These are phyloP conservation scores for Triticum monococcum DNA, from an alignment of 176 grass and related monocot genomes.

Conservation along the genomic window DNA sequence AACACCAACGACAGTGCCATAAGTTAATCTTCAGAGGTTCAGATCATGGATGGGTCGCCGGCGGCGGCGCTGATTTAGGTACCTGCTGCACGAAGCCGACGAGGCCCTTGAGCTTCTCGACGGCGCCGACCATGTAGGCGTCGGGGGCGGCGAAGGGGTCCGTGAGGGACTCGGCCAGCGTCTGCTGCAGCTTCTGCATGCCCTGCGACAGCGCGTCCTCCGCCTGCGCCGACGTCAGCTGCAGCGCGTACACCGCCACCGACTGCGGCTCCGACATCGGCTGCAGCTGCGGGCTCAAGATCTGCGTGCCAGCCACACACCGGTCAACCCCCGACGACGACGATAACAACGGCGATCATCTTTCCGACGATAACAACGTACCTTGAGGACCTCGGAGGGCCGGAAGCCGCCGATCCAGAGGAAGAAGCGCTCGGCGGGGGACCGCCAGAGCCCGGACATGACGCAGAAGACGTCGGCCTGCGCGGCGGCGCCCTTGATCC, in stretches of 20 bases:
- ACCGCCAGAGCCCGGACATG: constrained; percentile 90
- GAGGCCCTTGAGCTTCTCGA: constrained; percentile 67
- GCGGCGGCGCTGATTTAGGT: background rate
- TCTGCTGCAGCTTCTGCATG: constrained; percentile 92
- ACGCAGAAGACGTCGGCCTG: constrained; percentile 77
- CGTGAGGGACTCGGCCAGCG: constrained; percentile 60
- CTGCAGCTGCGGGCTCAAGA: constrained; percentile 69
- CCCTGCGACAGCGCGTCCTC: constrained; percentile 89
- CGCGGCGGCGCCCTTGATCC: constrained; percentile 68
- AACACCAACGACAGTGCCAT: background rate
- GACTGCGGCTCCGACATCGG: constrained; percentile 62
- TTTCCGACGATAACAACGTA: background rate
- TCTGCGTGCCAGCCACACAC: constrained; percentile 30
- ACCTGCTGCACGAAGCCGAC: constrained; percentile 72
- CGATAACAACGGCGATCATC: background rate
- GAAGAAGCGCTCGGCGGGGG: constrained; percentile 86
- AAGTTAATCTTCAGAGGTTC: background rate
- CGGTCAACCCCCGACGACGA: background rate
- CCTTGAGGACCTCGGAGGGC: constrained; percentile 96
- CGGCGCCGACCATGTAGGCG: constrained; percentile 51
- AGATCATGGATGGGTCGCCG: background rate
- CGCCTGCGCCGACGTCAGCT: constrained; percentile 59
- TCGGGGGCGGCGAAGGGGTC: constrained; percentile 43
- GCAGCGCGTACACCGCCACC: constrained; percentile 30
- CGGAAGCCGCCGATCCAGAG: constrained; percentile 98